Evolutionary conservation across 208 protist species (phyloP).

Genomic region (Angomonas desouzai): DNA sequence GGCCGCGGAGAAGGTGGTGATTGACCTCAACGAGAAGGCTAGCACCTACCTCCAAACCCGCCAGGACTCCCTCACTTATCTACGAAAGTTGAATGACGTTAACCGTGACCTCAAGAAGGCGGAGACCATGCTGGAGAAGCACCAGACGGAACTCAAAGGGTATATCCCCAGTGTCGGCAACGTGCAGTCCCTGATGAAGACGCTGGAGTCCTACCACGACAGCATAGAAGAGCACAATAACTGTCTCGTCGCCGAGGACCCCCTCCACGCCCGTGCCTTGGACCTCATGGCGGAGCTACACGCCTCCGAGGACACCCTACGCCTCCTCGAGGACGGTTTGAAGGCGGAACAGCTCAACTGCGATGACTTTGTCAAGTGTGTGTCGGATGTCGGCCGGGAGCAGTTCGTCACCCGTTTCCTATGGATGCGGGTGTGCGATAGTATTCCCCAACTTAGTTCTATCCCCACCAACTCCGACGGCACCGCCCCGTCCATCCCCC

Average conservation of each 20-base stretch:
- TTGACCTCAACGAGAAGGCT: slow-evolving; percentile 71
- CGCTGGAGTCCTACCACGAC: slow-evolving; percentile 38
- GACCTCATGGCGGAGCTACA: slow-evolving; percentile 73
- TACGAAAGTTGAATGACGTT: slow-evolving; percentile 39
- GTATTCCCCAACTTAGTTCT: slow-evolving; percentile 16
- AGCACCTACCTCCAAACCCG: slow-evolving; percentile 58
- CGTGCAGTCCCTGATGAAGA: slow-evolving; percentile 32
- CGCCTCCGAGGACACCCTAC: slow-evolving; percentile 56
- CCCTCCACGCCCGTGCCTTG: slow-evolving; percentile 54
- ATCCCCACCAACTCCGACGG: slow-evolving; percentile 3
- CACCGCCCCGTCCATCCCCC: slow-evolving; percentile 23
- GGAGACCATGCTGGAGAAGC: slow-evolving; percentile 30
- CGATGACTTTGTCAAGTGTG: slow-evolving; percentile 76
- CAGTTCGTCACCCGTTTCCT: slow-evolving; percentile 75
- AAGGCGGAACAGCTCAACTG: slow-evolving; percentile 50
- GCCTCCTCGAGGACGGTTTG: slow-evolving; percentile 64
- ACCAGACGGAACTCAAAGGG: slow-evolving; percentile 45
- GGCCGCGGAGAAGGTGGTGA: slow-evolving; percentile 61
- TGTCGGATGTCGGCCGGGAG: slow-evolving; percentile 67
- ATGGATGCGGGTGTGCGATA: slow-evolving; percentile 41
- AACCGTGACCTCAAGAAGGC: slow-evolving; percentile 52
- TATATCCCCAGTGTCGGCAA: slow-evolving; percentile 46
- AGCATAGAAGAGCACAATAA: slow-evolving; percentile 50
- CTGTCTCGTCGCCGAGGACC: slow-evolving; percentile 50
- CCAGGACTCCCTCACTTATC: slow-evolving; percentile 34